phyloP scores from a whole-genome alignment of 768 basidiomycete genomes.

The Macrolepiota fuliginosa region DNA sequence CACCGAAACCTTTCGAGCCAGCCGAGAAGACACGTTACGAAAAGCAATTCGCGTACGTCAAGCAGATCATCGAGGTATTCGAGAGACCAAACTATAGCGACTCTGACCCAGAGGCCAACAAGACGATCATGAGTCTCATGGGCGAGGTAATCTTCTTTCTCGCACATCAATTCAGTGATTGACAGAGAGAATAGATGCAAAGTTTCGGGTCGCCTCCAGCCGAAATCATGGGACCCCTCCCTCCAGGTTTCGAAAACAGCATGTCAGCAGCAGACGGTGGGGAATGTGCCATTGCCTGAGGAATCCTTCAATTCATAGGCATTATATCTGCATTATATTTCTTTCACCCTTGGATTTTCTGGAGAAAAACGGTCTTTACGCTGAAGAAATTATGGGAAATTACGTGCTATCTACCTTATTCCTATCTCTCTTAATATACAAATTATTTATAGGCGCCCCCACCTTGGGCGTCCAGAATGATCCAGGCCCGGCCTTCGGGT shows the following conservation, averaged over 20 bases:
- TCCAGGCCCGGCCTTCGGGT: background rate
- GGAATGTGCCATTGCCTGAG: slow-evolving; percentile 27
- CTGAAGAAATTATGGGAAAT: background rate
- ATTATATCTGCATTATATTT: background rate
- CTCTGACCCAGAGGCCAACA: slow-evolving; percentile 40
- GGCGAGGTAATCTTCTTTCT: slow-evolving; percentile 48
- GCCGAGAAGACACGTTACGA: slow-evolving; percentile 66
- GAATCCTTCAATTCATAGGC: background rate
- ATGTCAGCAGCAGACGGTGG: slow-evolving; percentile 20
- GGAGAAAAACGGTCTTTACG: background rate
- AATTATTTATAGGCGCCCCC: background rate
- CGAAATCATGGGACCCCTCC: slow-evolving; percentile 82
- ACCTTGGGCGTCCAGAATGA: background rate
- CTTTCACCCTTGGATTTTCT: background rate
- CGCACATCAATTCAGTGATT: background rate
- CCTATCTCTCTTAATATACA: background rate
- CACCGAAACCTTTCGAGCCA: slow-evolving; percentile 48
- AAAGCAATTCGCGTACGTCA: slow-evolving; percentile 55
- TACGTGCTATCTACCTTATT: background rate
- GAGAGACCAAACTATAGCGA: slow-evolving; percentile 61
- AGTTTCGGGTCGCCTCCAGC: slow-evolving; percentile 71
- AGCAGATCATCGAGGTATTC: slow-evolving; percentile 61
- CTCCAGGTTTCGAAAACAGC: slow-evolving; percentile 47
- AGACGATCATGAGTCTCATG: slow-evolving; percentile 67
- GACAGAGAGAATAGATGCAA: slow-evolving; percentile 61